phyloP scores from a whole-genome alignment of 257 asterid genomes.

The Solanum chaucha region DNA sequence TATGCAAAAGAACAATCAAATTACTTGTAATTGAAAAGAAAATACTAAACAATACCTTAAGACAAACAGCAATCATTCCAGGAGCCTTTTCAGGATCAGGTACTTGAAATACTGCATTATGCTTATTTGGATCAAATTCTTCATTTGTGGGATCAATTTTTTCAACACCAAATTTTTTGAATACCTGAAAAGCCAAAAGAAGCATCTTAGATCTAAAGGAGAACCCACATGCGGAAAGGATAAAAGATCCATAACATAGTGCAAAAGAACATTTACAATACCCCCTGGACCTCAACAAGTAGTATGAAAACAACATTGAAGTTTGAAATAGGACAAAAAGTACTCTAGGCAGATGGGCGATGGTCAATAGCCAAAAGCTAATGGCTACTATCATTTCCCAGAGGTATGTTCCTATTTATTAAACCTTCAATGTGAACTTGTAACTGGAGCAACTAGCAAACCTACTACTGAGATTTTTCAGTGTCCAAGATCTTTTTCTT shows the following conservation, averaged over 20 bases:
- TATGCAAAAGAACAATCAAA: background rate
- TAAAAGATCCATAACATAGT: background rate
- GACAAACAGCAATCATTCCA: slow-evolving; percentile 62
- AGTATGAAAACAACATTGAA: background rate
- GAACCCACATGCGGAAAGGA: background rate
- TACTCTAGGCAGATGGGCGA: background rate
- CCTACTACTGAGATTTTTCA: background rate
- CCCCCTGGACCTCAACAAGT: background rate
- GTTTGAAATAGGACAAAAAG: background rate
- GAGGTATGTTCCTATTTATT: background rate
- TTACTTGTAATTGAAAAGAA: background rate
- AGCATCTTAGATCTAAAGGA: background rate
- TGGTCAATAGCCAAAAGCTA: background rate
- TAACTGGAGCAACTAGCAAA: background rate
- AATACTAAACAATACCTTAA: slow-evolving; percentile 46
- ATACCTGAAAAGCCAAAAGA: slow-evolving; percentile 36
- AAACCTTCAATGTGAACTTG: background rate
- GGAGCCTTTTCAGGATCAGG: slow-evolving; percentile 90
- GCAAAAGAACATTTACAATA: background rate
- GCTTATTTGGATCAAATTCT: slow-evolving; percentile 92
- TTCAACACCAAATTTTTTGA: slow-evolving; percentile 72
- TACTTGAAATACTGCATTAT: slow-evolving; percentile 84
- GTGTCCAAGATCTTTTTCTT: background rate
- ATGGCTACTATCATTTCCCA: background rate
- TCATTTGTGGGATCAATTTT: slow-evolving; percentile 56